Evolutionary conservation across 176 grass and related monocot species (phyloP), one percentile per base, ranked within the genome.

Genomic region (Areca catechu): DNA sequence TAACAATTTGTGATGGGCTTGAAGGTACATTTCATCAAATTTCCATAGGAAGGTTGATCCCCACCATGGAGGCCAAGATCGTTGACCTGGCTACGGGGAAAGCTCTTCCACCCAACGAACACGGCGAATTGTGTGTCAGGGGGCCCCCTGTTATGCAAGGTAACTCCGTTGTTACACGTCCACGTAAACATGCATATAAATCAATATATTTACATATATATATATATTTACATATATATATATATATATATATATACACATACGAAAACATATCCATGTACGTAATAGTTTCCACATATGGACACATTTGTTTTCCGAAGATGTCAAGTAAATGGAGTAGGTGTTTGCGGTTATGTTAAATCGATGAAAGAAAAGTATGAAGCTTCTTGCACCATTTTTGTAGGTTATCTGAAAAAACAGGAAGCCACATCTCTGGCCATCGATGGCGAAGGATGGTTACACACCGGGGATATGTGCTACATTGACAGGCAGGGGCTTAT

Each of bases 381-480:
- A 2, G 7, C 30, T 10, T 37, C 6, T 37, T 37, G 30, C 30
- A 37, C 9, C 7, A 37, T 37, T 37, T 37, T 10, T 37, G 30
- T 37, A 78, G 76, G 76, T 23, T 85, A 85, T 73, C 54, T 85
- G 23, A 50, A 58, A 6, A 76, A 76, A 16, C 19, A 85, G 51
- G 67, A 72, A 19, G 82, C 82, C 22, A 85, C 76, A 15, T 56
- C 71, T 29, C 37, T 76, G 3, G 57, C 68, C n/a, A 70, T 67
- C 3, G 61, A 71, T 59, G 49, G 20, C 29, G 60, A 70, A 5
- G 58, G 76, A 4, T 85, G 82, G 82, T 66, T 85, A 4, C 71
- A 59, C 28, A 85, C 82, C 1, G 82, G 82, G 19, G 82, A 85
- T 56, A 37, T 85, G 24, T 85, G 82, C 51, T 76, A 65, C 62